Percentiles rank a stretch among this genome's conserved stretches.
Conservation (phyloP, 2,329 filamentous ascomycete species). For the Nannizzia gypsea region DNA sequence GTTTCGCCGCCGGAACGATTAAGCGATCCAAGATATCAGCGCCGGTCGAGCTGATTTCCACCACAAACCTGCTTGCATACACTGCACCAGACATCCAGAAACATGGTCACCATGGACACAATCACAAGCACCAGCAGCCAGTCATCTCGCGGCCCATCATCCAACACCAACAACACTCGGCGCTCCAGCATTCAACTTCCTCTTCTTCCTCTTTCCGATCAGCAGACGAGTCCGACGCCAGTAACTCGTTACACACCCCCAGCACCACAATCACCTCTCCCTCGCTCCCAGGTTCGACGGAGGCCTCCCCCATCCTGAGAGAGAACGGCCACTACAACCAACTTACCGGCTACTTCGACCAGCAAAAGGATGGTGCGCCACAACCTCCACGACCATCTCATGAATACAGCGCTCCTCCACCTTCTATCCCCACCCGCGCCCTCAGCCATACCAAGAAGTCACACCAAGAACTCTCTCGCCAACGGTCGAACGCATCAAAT, state of each 20-base stretch:
- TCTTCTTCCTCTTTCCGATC: slow-evolving; percentile 46
- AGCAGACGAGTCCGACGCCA: slow-evolving; percentile 46
- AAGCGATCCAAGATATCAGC: slow-evolving; percentile 57
- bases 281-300: slow-evolving; percentile 31
- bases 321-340: slow-evolving; percentile 41
- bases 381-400: slow-evolving; percentile 22
- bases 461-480: slow-evolving; percentile 61
- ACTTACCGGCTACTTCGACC: slow-evolving; percentile 47
- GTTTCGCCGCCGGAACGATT: slow-evolving; percentile 35
- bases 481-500: slow-evolving; percentile 46
- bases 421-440: slow-evolving; percentile 63
- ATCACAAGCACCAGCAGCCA: slow-evolving; percentile 14
- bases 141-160: slow-evolving; percentile 20
- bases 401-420: slow-evolving; percentile 39
- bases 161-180: slow-evolving; percentile 40
- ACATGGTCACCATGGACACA: slow-evolving; percentile 4
- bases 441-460: slow-evolving; percentile 83
- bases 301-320: slow-evolving; percentile 27
- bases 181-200: slow-evolving; percentile 39
- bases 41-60: slow-evolving; percentile 77
- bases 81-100: slow-evolving; percentile 70
- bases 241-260: slow-evolving; percentile 38
- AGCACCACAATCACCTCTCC: slow-evolving; percentile 39
- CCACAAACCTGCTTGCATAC: slow-evolving; percentile 92
- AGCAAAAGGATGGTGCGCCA: slow-evolving; percentile 46